phyloP scores from a whole-genome alignment of 768 basidiomycete genomes.

The Phlebiopsis flavidoalba region DNA sequence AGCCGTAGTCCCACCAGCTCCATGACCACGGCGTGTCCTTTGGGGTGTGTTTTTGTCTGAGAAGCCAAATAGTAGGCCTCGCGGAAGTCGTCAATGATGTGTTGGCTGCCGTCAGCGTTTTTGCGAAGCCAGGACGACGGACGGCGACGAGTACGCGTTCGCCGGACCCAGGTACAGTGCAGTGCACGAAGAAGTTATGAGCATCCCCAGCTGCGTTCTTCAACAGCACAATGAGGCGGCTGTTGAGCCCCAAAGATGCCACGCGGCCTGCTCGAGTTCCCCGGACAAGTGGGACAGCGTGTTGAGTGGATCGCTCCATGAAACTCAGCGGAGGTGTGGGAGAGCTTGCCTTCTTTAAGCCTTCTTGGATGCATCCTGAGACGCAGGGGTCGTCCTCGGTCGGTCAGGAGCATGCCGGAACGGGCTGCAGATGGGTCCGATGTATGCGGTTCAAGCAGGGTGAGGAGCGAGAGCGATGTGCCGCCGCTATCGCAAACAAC shows the following conservation, averaged over 20 bases:
- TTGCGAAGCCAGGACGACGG: constrained; percentile 84
- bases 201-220: constrained; percentile 76
- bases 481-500: constrained; percentile 93
- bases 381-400: constrained; percentile 20
- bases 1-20: constrained; percentile 99
- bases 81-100: constrained; percentile 98
- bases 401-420: constrained; percentile 27
- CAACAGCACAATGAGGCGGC: constrained; percentile 68
- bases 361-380: constrained; percentile 30
- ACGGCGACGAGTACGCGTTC: constrained; percentile 93
- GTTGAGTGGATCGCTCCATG: constrained; percentile 12
- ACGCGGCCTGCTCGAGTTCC: constrained; percentile 24
- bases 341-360: constrained; percentile 51
- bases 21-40: constrained; percentile 92
- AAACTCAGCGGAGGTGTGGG: constrained; percentile 21
- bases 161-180: constrained; percentile 96
- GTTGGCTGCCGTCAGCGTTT: constrained; percentile 80
- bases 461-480: constrained; percentile 87
- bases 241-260: constrained; percentile 87
- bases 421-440: constrained; percentile 80
- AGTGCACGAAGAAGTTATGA: constrained; percentile 88
- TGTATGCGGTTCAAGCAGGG: constrained; percentile 83
- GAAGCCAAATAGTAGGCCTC: constrained; percentile 99
- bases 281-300: constrained; percentile 14
- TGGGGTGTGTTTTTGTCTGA: constrained; percentile 92